Evolutionary conservation across 2,329 filamentous ascomycete genomes (phyloP).

Genomic region (Dryadomyces quercivorus): DNA sequence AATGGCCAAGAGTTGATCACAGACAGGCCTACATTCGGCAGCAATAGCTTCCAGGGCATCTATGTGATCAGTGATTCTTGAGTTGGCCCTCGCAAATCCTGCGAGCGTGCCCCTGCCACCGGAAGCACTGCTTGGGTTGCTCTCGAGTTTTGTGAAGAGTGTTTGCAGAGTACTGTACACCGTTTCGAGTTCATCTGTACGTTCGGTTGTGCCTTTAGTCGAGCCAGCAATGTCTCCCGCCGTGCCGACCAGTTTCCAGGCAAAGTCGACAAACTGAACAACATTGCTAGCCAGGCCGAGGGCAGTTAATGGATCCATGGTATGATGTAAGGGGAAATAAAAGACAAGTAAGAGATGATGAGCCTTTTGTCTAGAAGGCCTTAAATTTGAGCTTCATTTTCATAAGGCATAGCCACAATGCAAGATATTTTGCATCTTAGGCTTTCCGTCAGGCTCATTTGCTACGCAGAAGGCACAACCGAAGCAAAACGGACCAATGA

Average conservation of each 20-base stretch:
- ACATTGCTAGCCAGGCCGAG: not conserved
- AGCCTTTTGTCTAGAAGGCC: too few species aligned
- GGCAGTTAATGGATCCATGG: not conserved
- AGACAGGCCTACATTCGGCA: not conserved
- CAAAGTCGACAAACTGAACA: not conserved
- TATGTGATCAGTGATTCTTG: not conserved
- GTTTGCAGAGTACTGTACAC: not conserved
- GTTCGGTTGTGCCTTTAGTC: not conserved
- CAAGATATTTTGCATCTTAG: too few species aligned
- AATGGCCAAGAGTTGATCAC: not conserved
- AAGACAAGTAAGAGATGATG: not conserved
- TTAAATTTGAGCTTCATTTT: too few species aligned
- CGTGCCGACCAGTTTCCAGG: not conserved
- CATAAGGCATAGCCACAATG: too few species aligned
- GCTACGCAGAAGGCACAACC: too few species aligned
- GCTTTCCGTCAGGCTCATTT: too few species aligned
- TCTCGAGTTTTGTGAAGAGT: not conserved
- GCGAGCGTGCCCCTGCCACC: not conserved
- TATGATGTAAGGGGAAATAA: not conserved
- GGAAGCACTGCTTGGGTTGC: not conserved
- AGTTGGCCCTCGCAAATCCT: not conserved
- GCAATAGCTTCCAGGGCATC: not conserved
- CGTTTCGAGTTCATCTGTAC: not conserved
- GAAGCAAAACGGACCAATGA: too few species aligned
- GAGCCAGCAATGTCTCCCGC: not conserved